These are phyloP conservation scores for Xylariaceae sp. DNA, from an alignment of 2,329 filamentous ascomycete genomes.

Conservation along the genomic window DNA sequence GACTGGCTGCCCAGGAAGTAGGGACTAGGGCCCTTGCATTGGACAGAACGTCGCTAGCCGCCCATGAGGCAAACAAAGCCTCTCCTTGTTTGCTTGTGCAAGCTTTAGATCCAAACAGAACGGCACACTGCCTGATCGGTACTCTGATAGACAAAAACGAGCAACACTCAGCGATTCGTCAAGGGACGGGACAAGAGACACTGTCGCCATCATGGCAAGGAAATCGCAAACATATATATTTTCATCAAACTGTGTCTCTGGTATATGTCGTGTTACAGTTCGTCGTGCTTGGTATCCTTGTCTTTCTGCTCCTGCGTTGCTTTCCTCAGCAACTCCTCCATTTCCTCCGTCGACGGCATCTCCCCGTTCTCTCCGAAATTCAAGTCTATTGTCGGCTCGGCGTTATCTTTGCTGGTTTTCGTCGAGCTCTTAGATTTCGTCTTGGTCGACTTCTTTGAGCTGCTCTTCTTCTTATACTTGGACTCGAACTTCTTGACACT, in stretches of 20 bases:
- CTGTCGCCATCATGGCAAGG: slow-evolving; percentile 1
- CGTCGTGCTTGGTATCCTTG: slow-evolving; percentile 25
- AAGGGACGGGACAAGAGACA: no score
- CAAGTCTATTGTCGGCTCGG: slow-evolving; percentile 37
- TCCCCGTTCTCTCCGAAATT: slow-evolving; percentile 37
- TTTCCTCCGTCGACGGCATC: slow-evolving; percentile 42
- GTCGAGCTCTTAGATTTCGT: slow-evolving; percentile 34
- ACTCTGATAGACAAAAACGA: no score
- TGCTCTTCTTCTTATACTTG: slow-evolving; percentile 38
- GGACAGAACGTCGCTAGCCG: not conserved
- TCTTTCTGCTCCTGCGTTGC: slow-evolving; percentile 30
- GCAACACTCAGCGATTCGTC: no score
- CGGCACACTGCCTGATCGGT: not conserved
- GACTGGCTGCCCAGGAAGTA: no score
- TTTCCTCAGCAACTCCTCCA: slow-evolving; percentile 51
- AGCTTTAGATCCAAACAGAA: not conserved
- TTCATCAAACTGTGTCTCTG: slow-evolving; percentile 22
- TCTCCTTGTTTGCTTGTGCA: not conserved
- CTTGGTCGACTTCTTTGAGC: slow-evolving; percentile 37
- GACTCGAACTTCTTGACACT: slow-evolving; percentile 53
- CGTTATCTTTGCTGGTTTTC: slow-evolving; percentile 29
- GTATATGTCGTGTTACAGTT: slow-evolving; percentile 24
- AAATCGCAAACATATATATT: slow-evolving; percentile 16
- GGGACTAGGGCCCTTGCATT: not conserved
- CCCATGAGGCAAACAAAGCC: not conserved